These are phyloP conservation scores for Hericium erinaceus DNA, from an alignment of 768 basidiomycete genomes.

Conservation along the genomic window DNA sequence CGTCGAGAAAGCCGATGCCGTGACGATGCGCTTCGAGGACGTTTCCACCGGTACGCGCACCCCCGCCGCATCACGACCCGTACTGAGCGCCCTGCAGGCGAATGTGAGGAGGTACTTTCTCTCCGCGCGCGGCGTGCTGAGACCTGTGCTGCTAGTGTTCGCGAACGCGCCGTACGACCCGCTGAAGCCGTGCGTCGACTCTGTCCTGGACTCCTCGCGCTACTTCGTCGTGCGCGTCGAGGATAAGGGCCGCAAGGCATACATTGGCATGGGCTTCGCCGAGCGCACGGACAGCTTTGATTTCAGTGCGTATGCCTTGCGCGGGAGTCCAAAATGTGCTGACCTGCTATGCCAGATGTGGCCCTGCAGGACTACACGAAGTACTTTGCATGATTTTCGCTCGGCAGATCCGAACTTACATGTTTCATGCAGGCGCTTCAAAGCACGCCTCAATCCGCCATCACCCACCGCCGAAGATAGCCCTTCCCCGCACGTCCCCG, in stretches of 20 bases:
- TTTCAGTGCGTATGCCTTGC: conserved; percentile 55
- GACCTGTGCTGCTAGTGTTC: conserved; percentile 46
- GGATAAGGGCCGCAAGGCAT: conserved; percentile 79
- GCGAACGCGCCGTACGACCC: conserved; percentile 79
- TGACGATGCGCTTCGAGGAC: conserved; percentile 74
- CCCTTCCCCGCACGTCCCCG: conserved; percentile 59
- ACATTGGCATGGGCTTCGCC: conserved; percentile 88
- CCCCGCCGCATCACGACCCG: background rate
- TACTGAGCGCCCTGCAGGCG: conserved; percentile 33
- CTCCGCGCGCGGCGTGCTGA: conserved; percentile 2
- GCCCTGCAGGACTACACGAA: conserved; percentile 83
- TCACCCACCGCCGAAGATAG: conserved; percentile 30
- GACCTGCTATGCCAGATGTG: conserved; percentile 43
- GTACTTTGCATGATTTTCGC: conserved; percentile 26
- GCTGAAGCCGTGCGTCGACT: conserved; percentile 76
- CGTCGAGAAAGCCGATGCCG: conserved; percentile 63
- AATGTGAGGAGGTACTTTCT: conserved; percentile 40
- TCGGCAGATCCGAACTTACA: conserved; percentile 5
- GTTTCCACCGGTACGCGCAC: conserved; percentile 53
- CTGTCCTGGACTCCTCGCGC: conserved; percentile 90
- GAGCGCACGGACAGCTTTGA: conserved; percentile 88
- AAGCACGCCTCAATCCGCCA: conserved; percentile 50
- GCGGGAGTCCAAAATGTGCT: background rate
- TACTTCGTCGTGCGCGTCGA: conserved; percentile 93
- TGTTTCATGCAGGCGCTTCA: conserved; percentile 40